Base-by-base conservation (phyloP, 495 filamentous ascomycete genomes). In the Friedmanniomyces simplex region DNA sequence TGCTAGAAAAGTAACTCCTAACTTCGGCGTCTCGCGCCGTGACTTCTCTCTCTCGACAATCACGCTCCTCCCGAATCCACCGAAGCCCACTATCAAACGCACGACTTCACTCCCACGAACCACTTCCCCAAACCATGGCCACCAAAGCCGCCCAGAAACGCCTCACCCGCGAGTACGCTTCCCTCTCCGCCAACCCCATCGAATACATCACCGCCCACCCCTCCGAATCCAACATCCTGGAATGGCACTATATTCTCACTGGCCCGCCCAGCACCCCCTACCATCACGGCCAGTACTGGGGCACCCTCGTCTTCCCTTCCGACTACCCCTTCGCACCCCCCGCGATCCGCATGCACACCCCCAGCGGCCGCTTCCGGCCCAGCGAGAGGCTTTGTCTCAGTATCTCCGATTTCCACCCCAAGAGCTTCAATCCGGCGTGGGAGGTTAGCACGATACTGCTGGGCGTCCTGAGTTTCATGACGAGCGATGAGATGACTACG, bases 371-470 rank as follows among this genome's bases (percentile, higher is more conserved):
- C 69, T 98, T 98, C 75, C 89, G 95, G 68, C 88, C 90, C 11
- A 89, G 84, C 1, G 89, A 88, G 11, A 84, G 94, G 20, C 83
- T 98, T 18, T 97, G 94, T 64, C 86, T 97, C 54, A 89, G 85
- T 68, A 98, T 97, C 64, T 88, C 82, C 60, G 93, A 98, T 69
- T 98, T 97, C 73, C 93, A 98, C 69, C 93, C 93, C 0, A 90
- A 91, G 64, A 91, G 86, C 39, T 98, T 98, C 78, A 98, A 98
- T 67, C 93, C 93, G 11, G 91, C 93, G n/a, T 98, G 93, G 93
- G 89, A 95, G 63, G 93, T 97, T 12, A 89, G 84, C 43, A 98
- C 93, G 2, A 98, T 98, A 63, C 76, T 98, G 20, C 95, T 95
- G 58, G 93, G 93, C 39, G 76, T 98, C 18, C 77, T 96, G 55